phyloP scores from a whole-genome alignment of 164 flowering plant genomes.

The Nymphaea colorata region DNA sequence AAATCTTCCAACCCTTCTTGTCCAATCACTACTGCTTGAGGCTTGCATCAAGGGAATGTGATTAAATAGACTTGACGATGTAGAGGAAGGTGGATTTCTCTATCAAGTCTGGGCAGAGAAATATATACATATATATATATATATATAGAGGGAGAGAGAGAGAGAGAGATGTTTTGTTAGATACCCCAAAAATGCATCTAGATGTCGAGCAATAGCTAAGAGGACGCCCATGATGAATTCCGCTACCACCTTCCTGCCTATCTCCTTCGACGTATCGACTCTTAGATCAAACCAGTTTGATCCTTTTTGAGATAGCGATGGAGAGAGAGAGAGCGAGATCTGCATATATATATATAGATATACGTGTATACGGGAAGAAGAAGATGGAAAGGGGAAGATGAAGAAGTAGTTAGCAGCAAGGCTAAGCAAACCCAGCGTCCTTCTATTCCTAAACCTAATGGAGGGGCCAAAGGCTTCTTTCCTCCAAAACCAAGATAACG shows the following conservation, averaged over 20 bases:
- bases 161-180: neutral
- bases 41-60: too few relatives aligned
- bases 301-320: too few relatives aligned
- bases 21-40: too few relatives aligned
- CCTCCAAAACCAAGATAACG: slow-evolving; percentile 12
- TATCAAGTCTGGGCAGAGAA: too few relatives aligned
- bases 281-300: neutral
- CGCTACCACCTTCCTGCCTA: neutral
- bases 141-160: neutral
- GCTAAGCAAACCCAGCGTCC: neutral
- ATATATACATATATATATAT: neutral
- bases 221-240: slow-evolving; percentile 39
- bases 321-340: too few relatives aligned
- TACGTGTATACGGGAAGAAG: too few relatives aligned
- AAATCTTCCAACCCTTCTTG: too few relatives aligned
- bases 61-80: too few relatives aligned
- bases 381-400: neutral
- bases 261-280: neutral
- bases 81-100: too few relatives aligned
- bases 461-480: slow-evolving; percentile 15
- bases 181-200: slow-evolving; percentile 65
- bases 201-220: slow-evolving; percentile 38
- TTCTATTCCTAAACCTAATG: slow-evolving; percentile 2
- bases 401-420: neutral
- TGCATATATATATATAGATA: too few relatives aligned